Percentiles rank a stretch among this genome's conserved stretches.
These are phyloP conservation scores for Ramularia endophylla DNA, from an alignment of 2,329 filamentous ascomycete species.

Conservation along the genomic window DNA sequence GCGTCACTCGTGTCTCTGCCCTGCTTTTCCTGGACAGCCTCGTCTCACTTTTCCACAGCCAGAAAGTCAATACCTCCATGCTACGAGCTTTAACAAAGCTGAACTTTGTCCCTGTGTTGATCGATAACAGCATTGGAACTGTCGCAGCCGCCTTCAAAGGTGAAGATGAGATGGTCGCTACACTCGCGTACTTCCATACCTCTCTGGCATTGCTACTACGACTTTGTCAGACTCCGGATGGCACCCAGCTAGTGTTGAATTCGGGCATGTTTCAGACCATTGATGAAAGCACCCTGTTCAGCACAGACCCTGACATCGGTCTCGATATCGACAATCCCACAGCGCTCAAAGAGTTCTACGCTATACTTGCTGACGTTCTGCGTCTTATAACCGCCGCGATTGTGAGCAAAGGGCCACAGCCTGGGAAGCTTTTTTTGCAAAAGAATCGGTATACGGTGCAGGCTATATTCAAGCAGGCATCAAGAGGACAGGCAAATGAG, in stretches of 20 bases:
- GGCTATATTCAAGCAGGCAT: slow-evolving; percentile 79
- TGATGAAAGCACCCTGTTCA: slow-evolving; percentile 76
- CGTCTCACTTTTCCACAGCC: slow-evolving; percentile 60
- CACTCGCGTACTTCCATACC: slow-evolving; percentile 61
- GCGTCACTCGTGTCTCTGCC: slow-evolving; percentile 76
- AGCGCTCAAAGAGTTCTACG: slow-evolving; percentile 76
- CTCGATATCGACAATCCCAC: slow-evolving; percentile 64
- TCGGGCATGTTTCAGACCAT: slow-evolving; percentile 80
- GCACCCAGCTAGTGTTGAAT: slow-evolving; percentile 80
- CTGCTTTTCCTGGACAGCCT: slow-evolving; percentile 76
- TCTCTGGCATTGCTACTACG: slow-evolving; percentile 77
- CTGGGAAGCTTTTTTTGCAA: slow-evolving; percentile 71
- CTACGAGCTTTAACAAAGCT: slow-evolving; percentile 74
- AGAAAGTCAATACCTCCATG: slow-evolving; percentile 66
- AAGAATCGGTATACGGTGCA: slow-evolving; percentile 81
- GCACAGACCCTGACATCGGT: slow-evolving; percentile 86
- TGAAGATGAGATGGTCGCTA: slow-evolving; percentile 45
- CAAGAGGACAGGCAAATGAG: slow-evolving; percentile 47
- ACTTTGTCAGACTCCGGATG: slow-evolving; percentile 75
- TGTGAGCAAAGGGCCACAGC: slow-evolving; percentile 68
- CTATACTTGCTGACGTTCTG: slow-evolving; percentile 71
- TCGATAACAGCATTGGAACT: slow-evolving; percentile 76
- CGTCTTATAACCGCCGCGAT: slow-evolving; percentile 78
- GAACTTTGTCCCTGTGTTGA: slow-evolving; percentile 85
- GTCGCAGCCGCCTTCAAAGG: slow-evolving; percentile 60